Conservation (phyloP, 2,329 filamentous ascomycete species). For the Phialocephala subalpina region DNA sequence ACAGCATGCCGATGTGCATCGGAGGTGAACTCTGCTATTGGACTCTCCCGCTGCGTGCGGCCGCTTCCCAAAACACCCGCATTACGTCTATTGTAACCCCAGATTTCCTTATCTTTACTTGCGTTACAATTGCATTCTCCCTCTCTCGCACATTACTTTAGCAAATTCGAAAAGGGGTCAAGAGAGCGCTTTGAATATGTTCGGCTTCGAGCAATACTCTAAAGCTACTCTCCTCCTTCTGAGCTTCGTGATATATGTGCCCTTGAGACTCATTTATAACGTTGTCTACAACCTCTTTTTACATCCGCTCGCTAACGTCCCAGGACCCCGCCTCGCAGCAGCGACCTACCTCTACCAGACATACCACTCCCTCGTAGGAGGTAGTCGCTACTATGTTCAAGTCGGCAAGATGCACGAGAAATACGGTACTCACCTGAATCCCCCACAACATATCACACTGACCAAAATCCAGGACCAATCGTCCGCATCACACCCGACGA, state of each 20-base stretch:
- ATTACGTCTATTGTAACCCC: background rate
- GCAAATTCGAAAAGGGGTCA: no score
- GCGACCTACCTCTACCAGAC: slow-evolving; percentile 33
- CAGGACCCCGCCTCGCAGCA: slow-evolving; percentile 36
- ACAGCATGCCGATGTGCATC: background rate
- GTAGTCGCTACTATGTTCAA: slow-evolving; percentile 27
- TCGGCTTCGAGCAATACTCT: slow-evolving; percentile 2
- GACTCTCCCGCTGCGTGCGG: background rate
- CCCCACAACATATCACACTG: background rate
- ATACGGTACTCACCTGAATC: slow-evolving; percentile 28
- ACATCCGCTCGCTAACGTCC: slow-evolving; percentile 33
- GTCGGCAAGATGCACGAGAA: slow-evolving; percentile 31
- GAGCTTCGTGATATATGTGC: background rate
- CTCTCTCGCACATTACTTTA: no score
- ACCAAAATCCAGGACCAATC: slow-evolving; percentile 34
- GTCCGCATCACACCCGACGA: slow-evolving; percentile 43
- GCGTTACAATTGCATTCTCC: no score
- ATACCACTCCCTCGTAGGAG: slow-evolving; percentile 27
- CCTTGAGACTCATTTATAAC: background rate
- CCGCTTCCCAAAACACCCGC: background rate
- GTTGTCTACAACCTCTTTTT: slow-evolving; percentile 29
- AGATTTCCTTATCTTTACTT: background rate
- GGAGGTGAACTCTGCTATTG: background rate
- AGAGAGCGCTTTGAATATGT: no score
- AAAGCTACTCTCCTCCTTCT: background rate